A percentile compares a stretch with the other conserved stretches of the same genome.
Conservation (phyloP, 257 asterid species). For the Petrea volubilis region DNA sequence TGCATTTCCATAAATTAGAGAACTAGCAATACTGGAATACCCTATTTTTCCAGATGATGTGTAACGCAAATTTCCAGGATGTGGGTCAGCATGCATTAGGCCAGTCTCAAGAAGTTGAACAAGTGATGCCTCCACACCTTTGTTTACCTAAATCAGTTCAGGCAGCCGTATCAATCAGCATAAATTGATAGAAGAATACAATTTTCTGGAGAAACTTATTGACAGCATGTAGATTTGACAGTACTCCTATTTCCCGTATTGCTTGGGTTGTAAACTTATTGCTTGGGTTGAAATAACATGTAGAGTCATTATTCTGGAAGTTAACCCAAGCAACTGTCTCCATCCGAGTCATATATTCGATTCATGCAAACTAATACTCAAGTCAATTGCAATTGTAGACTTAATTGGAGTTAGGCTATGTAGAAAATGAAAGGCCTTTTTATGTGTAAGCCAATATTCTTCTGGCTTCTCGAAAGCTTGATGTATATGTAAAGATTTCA, state of each 20-base stretch:
- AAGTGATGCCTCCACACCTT: slow-evolving; percentile 91
- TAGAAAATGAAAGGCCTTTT: background rate
- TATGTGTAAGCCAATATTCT: background rate
- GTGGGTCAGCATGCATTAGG: slow-evolving; percentile 94
- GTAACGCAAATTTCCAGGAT: slow-evolving; percentile 91
- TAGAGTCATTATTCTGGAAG: background rate
- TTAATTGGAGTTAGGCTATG: background rate
- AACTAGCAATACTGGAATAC: slow-evolving; percentile 43
- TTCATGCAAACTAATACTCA: background rate
- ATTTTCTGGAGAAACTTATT: slow-evolving; percentile 2
- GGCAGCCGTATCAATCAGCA: slow-evolving; percentile 23
- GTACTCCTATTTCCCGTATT: background rate
- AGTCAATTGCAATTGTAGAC: background rate
- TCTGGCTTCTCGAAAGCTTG: background rate
- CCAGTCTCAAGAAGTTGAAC: slow-evolving; percentile 98
- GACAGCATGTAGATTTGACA: slow-evolving; percentile 7
- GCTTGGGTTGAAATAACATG: background rate
- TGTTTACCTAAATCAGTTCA: slow-evolving; percentile 62
- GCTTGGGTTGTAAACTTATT: too few relatives aligned
- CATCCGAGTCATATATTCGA: too few relatives aligned
- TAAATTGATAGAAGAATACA: background rate
- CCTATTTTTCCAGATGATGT: slow-evolving; percentile 77
- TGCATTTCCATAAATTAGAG: background rate
- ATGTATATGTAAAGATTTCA: background rate
- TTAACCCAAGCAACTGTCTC: background rate